Conservation (phyloP, 192 early-diverging fungal species). For the Backusella psychrophila region DNA sequence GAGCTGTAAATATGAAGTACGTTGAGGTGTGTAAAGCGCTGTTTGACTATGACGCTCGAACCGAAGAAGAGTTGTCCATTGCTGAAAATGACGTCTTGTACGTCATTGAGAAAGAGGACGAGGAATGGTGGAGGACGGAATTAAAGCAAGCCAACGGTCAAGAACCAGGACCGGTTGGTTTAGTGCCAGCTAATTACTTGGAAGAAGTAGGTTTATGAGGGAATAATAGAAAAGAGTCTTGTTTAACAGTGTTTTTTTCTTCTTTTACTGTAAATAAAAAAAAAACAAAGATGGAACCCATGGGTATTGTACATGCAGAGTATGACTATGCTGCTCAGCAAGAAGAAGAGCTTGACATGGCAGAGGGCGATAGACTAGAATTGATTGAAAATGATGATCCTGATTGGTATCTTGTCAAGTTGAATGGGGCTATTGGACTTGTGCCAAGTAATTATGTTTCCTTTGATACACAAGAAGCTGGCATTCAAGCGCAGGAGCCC, state of each 20-base stretch:
- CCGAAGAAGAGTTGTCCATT: slow-evolving; percentile 82
- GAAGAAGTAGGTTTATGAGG: slow-evolving; percentile 43
- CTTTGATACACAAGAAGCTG: slow-evolving; percentile 13
- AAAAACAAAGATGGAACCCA: slow-evolving; percentile 49
- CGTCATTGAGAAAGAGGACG: slow-evolving; percentile 83
- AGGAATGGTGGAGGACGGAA: slow-evolving; percentile 90
- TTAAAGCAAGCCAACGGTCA: slow-evolving; percentile 55
- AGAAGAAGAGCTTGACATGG: slow-evolving; percentile 82
- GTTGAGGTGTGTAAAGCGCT: slow-evolving; percentile 70
- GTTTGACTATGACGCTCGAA: slow-evolving; percentile 86
- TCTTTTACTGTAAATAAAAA: neutral
- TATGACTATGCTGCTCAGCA: slow-evolving; percentile 83
- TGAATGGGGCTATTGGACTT: slow-evolving; percentile 72
- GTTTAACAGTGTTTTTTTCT: neutral
- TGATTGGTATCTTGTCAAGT: slow-evolving; percentile 90
- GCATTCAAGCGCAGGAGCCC: neutral
- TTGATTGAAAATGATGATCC: slow-evolving; percentile 84
- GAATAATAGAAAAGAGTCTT: neutral
- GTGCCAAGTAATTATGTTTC: slow-evolving; percentile 88
- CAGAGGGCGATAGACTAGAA: slow-evolving; percentile 68
- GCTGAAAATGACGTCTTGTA: slow-evolving; percentile 86
- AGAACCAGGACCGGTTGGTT: slow-evolving; percentile 58
- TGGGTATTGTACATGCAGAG: slow-evolving; percentile 60
- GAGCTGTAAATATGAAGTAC: slow-evolving; percentile 34
- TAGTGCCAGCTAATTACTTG: slow-evolving; percentile 93